A percentile compares a stretch with the other conserved stretches of the same genome.
These are phyloP conservation scores for Cyclotella sp. DNA, from an alignment of 108 stramenopile species.

Conservation along the genomic window DNA sequence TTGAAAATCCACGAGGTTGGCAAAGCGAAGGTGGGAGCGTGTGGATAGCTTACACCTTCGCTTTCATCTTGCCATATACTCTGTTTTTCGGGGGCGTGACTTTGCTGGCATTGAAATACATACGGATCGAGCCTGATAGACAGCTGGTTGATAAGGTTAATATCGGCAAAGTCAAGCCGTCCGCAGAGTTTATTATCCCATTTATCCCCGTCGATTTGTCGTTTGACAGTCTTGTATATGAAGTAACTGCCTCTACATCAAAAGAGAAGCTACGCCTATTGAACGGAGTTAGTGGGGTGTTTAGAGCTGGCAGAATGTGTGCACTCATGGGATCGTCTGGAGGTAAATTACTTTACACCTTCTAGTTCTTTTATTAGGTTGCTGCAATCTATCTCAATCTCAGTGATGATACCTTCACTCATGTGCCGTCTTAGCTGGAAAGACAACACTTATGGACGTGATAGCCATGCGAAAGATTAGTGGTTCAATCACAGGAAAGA, in stretches of 20 bases:
- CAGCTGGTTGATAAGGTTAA: slow-evolving; percentile 27
- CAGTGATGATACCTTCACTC: background rate
- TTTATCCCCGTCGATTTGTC: slow-evolving; percentile 74
- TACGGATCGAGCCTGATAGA: slow-evolving; percentile 51
- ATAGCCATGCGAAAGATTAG: slow-evolving; percentile 74
- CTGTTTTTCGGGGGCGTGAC: slow-evolving; percentile 33
- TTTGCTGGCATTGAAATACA: slow-evolving; percentile 37
- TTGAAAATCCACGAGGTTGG: slow-evolving; percentile 33
- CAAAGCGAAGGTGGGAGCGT: slow-evolving; percentile 11
- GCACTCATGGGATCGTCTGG: slow-evolving; percentile 74
- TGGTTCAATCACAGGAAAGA: slow-evolving; percentile 65
- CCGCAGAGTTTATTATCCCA: slow-evolving; percentile 52
- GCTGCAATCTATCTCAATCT: slow-evolving; percentile 30
- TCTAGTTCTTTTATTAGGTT: slow-evolving; percentile 12
- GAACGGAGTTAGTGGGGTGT: slow-evolving; percentile 66
- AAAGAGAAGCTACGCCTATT: slow-evolving; percentile 63
- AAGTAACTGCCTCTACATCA: slow-evolving; percentile 71
- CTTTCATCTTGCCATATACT: slow-evolving; percentile 48
- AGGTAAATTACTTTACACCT: slow-evolving; percentile 28
- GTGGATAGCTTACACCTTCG: slow-evolving; percentile 52
- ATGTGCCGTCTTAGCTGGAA: slow-evolving; percentile 30
- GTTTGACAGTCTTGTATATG: slow-evolving; percentile 73
- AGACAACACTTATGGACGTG: slow-evolving; percentile 71
- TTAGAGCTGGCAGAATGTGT: slow-evolving; percentile 69
- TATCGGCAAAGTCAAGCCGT: slow-evolving; percentile 28